Evolutionary conservation across 2,329 filamentous ascomycete species (phyloP), one percentile per base, ranked within the genome.

Genomic region (Bimuria novae-zelandiae): DNA sequence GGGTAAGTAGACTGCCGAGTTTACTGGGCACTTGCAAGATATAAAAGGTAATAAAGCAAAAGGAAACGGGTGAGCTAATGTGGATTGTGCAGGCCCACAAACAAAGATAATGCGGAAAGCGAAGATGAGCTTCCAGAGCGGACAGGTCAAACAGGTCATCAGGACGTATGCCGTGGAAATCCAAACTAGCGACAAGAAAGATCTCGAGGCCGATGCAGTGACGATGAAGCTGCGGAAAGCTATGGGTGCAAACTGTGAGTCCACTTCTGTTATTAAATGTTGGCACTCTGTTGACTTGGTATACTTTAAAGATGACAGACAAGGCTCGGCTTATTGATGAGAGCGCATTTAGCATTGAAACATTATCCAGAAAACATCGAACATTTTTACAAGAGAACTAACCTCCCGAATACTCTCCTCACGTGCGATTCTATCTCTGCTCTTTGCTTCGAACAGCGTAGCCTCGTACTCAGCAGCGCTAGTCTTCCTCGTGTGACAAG

Each of bases 91-190:
- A 73, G 70, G 70, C 1, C 67, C 68, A 10, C 70, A 75, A 54
- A 86, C 85, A 1, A 84, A 83, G 73, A 81, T 88, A 52, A 89
- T 89, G 86, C 81, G 86, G 61, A 88, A 87, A 72, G 86, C 86
- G 8, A 80, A 86, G 60, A 86, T 88, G 59, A 84, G 82, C 67
- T 84, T 88, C 69, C 85, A 89, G 79, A 82, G 81, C 68, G 84
- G 83, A 49, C 81, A 81, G 55, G 85, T 89, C 57, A 88, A 87
- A 79, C 77, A 76, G 63, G 81, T 83, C 7, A 77, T 89, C 57
- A 70, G 76, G n/a, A 85, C 88, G 68, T 84, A 88, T 69, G 86
- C 83, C 69, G 82, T 88, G 54, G 80, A 84, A 65, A 79, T 89
- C 44, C 84, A 87, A 64, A 84, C 85, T 2, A 76, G 78, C 55